These are phyloP conservation scores for Catharanthus roseus DNA, from an alignment of 257 asterid genomes.

Conservation along the genomic window DNA sequence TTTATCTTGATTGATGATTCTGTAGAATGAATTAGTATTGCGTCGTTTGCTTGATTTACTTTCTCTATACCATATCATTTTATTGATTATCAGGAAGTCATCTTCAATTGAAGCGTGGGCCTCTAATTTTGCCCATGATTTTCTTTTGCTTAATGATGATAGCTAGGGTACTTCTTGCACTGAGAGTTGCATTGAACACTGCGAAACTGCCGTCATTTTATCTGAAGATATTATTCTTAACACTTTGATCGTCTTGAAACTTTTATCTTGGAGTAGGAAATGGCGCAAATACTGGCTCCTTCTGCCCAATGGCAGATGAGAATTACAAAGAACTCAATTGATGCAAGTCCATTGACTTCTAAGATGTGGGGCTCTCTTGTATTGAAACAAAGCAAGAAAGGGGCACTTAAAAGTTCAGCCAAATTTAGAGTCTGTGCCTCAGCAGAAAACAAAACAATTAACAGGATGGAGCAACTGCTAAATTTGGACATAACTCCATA, in stretches of 20 bases:
- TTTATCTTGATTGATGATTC: background rate
- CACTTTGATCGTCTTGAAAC: constrained; percentile 1
- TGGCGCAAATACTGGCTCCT: constrained; percentile 97
- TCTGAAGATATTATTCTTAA: background rate
- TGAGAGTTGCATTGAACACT: background rate
- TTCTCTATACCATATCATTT: background rate
- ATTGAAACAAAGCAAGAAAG: constrained; percentile 63
- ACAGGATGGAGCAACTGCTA: constrained; percentile 82
- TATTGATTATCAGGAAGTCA: background rate
- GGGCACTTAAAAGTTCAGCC: constrained; percentile 41
- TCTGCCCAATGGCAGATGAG: constrained; percentile 95
- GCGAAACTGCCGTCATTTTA: background rate
- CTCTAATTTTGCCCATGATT: background rate
- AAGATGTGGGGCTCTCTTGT: constrained; percentile 74
- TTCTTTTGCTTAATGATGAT: background rate
- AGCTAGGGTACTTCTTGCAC: background rate
- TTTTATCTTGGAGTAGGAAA: constrained; percentile 35
- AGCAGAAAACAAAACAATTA: constrained; percentile 58
- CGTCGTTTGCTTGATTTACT: background rate
- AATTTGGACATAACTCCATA: constrained; percentile 78
- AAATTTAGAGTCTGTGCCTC: constrained; percentile 64
- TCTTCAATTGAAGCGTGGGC: background rate
- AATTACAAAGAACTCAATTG: constrained; percentile 45
- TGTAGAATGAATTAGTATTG: background rate
- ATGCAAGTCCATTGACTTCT: constrained; percentile 51